Percentiles rank a stretch among this genome's conserved stretches.
Conservation (phyloP, 225 moss, liverwort and hornwort genomes). For the Sphagnum tenellum region DNA sequence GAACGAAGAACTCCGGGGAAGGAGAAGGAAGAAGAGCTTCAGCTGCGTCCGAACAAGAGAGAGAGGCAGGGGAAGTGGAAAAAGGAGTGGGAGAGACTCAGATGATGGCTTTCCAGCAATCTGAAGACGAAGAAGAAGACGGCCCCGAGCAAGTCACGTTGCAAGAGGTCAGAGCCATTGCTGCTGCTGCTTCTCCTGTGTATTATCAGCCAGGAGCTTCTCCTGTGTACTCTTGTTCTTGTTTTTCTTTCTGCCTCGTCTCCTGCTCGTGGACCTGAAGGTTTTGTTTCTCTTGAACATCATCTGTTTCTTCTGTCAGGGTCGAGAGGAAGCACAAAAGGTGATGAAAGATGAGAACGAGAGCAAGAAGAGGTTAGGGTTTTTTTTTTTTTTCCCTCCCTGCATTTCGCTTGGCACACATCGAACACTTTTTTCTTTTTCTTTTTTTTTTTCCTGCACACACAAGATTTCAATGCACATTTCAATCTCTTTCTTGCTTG, state of each 20-base stretch:
- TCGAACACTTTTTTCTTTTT: too few species aligned
- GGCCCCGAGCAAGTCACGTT: neutral
- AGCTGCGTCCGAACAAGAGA: conserved; percentile 1
- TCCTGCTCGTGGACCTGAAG: neutral
- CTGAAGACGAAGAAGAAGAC: neutral
- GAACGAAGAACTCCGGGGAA: neutral
- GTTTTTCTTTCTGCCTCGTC: neutral
- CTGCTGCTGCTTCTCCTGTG: too few species aligned
- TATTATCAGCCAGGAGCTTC: too few species aligned
- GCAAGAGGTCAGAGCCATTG: too few species aligned
- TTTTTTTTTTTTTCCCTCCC: neutral
- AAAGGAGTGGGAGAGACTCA: neutral
- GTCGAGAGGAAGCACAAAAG: conserved; percentile 36
- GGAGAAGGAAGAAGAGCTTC: neutral
- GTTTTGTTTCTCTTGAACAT: neutral
- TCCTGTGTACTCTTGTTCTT: neutral
- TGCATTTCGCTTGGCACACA: neutral
- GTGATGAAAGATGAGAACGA: conserved; percentile 27
- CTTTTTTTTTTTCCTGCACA: too few species aligned
- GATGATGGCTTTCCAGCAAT: neutral
- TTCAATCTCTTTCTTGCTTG: too few species aligned
- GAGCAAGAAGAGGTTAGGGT: conserved; percentile 24
- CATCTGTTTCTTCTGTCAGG: conserved; percentile 11
- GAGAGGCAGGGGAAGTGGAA: neutral
- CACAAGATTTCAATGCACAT: too few species aligned